These are phyloP conservation scores for Endotrypanum monterogeii DNA, from an alignment of 208 protist genomes.

Conservation along the genomic window DNA sequence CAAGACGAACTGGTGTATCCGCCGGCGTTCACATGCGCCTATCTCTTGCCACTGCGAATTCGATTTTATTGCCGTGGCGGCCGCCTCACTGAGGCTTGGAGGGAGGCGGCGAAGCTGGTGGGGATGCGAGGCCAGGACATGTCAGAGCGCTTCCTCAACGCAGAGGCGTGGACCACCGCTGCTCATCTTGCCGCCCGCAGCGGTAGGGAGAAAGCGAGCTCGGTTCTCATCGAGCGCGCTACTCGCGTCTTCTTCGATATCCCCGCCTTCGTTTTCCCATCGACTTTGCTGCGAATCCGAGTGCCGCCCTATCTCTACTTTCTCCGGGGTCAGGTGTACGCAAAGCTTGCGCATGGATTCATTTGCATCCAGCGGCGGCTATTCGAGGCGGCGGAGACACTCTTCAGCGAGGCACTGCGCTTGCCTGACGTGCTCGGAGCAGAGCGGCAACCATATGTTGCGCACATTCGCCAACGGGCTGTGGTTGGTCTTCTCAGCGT, in stretches of 20 bases:
- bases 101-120: constrained; percentile 18
- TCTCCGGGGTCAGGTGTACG: constrained; percentile 21
- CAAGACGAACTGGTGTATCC: constrained; percentile 6
- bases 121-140: constrained; percentile 12
- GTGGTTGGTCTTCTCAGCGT: constrained; percentile 48
- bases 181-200: constrained; percentile 26
- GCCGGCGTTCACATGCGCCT: constrained; percentile 15
- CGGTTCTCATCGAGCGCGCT: constrained; percentile 26
- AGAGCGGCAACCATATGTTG: constrained; percentile 23
- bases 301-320: constrained; percentile 29
- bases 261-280: constrained; percentile 27
- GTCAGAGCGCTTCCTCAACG: constrained; percentile 24
- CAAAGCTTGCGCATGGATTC: constrained; percentile 22
- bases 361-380: constrained; percentile 20
- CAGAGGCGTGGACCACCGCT: constrained; percentile 25
- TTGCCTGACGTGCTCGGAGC: constrained; percentile 28
- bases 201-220: constrained; percentile 7
- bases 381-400: constrained; percentile 29
- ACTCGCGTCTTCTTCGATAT: constrained; percentile 28
- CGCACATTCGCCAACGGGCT: constrained; percentile 33
- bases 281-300: not conserved
- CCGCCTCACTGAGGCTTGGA: constrained; percentile 20
- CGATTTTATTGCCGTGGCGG: constrained; percentile 24
- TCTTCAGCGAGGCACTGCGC: constrained; percentile 32
- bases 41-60: constrained; percentile 28